Conservation (phyloP, 129 eudicot species). For the Artemisia tridentata region DNA sequence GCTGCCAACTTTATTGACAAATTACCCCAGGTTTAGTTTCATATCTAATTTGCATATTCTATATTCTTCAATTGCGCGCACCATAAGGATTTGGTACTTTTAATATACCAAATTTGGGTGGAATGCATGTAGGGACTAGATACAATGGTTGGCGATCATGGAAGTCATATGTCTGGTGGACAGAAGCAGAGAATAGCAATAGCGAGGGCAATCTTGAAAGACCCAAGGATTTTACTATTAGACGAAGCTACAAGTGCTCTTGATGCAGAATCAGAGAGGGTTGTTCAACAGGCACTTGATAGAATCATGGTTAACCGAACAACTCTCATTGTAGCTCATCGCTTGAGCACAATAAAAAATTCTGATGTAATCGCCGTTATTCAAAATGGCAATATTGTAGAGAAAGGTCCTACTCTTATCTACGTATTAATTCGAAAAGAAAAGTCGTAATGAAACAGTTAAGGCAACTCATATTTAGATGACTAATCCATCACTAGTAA, state of each 20-base stretch:
- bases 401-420: conserved; percentile 31
- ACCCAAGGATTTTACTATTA: conserved; percentile 61
- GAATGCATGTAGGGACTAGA: conserved; percentile 45
- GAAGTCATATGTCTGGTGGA: conserved; percentile 75
- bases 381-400: conserved; percentile 57
- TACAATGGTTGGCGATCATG: conserved; percentile 73
- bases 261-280: conserved; percentile 70
- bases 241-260: conserved; percentile 86
- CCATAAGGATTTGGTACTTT: not conserved
- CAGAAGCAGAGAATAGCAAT: conserved; percentile 79
- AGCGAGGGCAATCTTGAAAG: conserved; percentile 70
- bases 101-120: not conserved
- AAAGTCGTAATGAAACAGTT: too few relatives aligned
- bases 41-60: not conserved
- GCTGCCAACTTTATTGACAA: conserved; percentile 63
- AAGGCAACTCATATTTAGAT: not conserved
- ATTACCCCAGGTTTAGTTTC: conserved; percentile 55
- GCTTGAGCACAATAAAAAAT: conserved; percentile 60
- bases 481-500: not conserved
- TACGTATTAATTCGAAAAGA: not conserved
- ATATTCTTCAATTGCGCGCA: not conserved
- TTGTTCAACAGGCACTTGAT: conserved; percentile 75
- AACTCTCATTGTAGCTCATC: conserved; percentile 70
- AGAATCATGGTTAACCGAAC: conserved; percentile 70
- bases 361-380: conserved; percentile 64